A percentile compares a stretch with the other conserved stretches of the same genome.
Evolutionary conservation across 495 filamentous ascomycete genomes (phyloP).

Genomic region (Penicillium angulare): DNA sequence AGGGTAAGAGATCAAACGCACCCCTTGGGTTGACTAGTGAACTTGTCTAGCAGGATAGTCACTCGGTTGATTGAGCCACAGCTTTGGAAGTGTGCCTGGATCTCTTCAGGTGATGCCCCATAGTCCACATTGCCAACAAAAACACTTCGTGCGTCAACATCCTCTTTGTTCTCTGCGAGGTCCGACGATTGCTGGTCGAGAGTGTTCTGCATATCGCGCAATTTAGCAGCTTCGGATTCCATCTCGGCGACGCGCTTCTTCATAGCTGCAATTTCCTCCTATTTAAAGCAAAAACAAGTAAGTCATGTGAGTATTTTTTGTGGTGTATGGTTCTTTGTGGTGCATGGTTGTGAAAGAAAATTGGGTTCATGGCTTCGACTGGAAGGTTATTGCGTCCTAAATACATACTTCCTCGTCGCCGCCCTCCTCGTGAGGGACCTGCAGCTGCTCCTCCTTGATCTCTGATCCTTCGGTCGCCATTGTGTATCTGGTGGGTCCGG

Average conservation of each 20-base stretch:
- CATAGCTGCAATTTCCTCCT: constrained; percentile 98
- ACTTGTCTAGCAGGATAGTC: constrained; percentile 96
- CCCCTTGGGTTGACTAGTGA: constrained; percentile 98
- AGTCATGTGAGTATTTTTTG: not conserved
- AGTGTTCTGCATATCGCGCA: constrained; percentile 92
- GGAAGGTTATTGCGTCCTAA: not conserved
- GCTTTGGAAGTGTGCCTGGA: constrained; percentile 98
- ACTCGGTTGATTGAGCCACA: constrained; percentile 97
- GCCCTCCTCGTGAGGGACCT: constrained; percentile 39
- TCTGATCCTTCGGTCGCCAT: constrained; percentile 38
- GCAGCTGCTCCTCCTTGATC: constrained; percentile 41
- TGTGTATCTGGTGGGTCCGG: constrained; percentile 1
- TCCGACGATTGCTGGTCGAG: constrained; percentile 82
- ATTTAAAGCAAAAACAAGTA: constrained; percentile 7
- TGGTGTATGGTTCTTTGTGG: not conserved
- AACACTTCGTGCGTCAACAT: constrained; percentile 91
- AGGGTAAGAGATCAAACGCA: constrained; percentile 41
- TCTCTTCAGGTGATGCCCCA: constrained; percentile 95
- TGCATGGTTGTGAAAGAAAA: too few species aligned
- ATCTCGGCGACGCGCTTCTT: constrained; percentile 97
- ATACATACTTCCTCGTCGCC: constrained; percentile 46
- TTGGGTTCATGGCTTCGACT: too few species aligned
- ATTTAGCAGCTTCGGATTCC: constrained; percentile 95
- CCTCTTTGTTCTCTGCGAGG: constrained; percentile 89
- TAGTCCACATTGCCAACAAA: constrained; percentile 99